Base-by-base conservation (phyloP, 2,329 filamentous ascomycete genomes). In the Fusarium brachygibbosum region DNA sequence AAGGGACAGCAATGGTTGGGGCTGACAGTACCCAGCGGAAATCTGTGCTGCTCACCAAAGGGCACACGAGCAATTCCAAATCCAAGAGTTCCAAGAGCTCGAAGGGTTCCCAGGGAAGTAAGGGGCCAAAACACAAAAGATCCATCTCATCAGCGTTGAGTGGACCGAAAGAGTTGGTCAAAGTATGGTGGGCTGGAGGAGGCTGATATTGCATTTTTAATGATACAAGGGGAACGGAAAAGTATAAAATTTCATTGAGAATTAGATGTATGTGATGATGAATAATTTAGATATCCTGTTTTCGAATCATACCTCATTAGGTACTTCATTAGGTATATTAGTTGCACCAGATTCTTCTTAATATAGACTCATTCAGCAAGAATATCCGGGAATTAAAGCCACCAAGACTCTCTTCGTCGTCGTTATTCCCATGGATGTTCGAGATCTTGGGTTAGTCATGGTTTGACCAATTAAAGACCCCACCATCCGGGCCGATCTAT, bases 161-260 rank as follows among this genome's bases (percentile, higher is more conserved):
- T 28, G 70, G 68, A 13, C 64, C 60, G 0, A 74, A 68, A 31
- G 71, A 74, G 69, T 52, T 73, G 53, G 72, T 73, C 31, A 74
- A 74, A 56, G 72, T 74, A 34, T 74, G 72, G 72, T 74, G 72
- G 72, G 61, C 69, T 17, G 46, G 69, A n/a, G 46, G 69, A 16
- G 32, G 51, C 28, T 50, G 23, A 51, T 40, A 19, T 40, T 68
- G 38, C 46, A 14, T 21, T 31, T 25, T 35, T 49, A 40, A 48
- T 51, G 51, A 23, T 17, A 51, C 44, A 62, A 25, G 32, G 44
- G 49, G 23, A 53, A n/a, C n/a, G 42, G 49, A 63, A 69, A 69
- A 69, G 57, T 63, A 67, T 38, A 69, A 52, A 50, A n/a, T 16
- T 48, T 48, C 23, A 44, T 52, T 69, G 40, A 52, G 63, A 49